Base-by-base conservation (phyloP, 371 early-diverging fungal genomes). In the Apophysomyces sp. region DNA sequence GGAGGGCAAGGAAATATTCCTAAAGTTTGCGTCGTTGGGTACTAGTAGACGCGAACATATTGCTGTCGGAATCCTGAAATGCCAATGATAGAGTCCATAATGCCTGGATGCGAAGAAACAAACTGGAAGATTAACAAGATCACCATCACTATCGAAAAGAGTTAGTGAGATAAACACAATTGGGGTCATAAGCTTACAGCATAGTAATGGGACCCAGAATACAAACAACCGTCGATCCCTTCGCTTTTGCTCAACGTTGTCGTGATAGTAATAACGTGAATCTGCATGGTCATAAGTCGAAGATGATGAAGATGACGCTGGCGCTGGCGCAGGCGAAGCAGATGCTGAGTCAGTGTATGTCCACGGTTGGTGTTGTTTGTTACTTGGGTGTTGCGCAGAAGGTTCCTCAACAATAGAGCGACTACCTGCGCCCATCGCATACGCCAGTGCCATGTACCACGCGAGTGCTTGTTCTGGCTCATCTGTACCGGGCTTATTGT, bases 381-480 rank as follows among this genome's bases (percentile, higher is more conserved):
- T 39, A 29, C 53, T 60, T 21, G 58, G 54, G 24, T 52, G 64
- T 30, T 57, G 52, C 13, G 60, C 32, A 28, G 31, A 34, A 28
- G 24, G n/a, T 52, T 57, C 18, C 21, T 56, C 44, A 32, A 24
- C 24, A 11, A 49, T 41, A 11, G 54, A 28, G 2, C 54, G 54
- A 39, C 60, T 74, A 26, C 71, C 55, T 18, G 74, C 72, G 29
- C 79, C 79, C 74, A 79, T 79, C 1, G 79, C 76, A 58, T 79
- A 79, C 0, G 79, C 79, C 3, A 79, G 44, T 2, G 79, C 79
- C 79, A 79, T 79, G 36, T 79, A 79, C 79, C 79, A 79, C 12
- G 79, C 79, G 26, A 79, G 61, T 0, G 76, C 62, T 40, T 76
- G 74, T 24, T 79, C 79, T 16, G 72, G 67, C 29, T 75, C 72